Conservation (phyloP, 768 basidiomycete species). For the Boletus pseudo-olivaceus region DNA sequence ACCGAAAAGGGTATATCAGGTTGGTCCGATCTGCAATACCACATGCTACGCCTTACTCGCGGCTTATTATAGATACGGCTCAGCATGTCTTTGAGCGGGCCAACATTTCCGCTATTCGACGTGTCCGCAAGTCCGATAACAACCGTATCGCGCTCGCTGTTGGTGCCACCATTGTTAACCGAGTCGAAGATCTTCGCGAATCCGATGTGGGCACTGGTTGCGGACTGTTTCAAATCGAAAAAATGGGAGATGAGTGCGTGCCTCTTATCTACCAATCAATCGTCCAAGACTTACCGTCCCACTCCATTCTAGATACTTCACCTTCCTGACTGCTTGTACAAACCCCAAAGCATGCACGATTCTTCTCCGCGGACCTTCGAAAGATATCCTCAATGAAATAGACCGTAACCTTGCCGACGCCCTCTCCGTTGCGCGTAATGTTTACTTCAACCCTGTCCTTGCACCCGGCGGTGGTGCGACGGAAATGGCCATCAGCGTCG, state of each 20-base stretch:
- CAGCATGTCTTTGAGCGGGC: conserved; percentile 87
- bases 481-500: conserved; percentile 96
- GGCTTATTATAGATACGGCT: conserved; percentile 64
- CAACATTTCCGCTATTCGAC: conserved; percentile 88
- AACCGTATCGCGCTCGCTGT: conserved; percentile 96
- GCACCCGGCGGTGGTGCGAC: conserved; percentile 96
- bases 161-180: conserved; percentile 95
- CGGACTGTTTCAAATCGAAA: conserved; percentile 95
- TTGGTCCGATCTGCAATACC: conserved; percentile 32
- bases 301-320: conserved; percentile 72
- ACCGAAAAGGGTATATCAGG: conserved; percentile 98
- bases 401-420: conserved; percentile 97
- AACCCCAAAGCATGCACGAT: conserved; percentile 97
- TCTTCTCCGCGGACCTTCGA: conserved; percentile 94
- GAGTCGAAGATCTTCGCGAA: conserved; percentile 91
- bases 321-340: conserved; percentile 90
- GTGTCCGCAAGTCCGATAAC: conserved; percentile 99
- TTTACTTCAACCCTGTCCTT: conserved; percentile 92
- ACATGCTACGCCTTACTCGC: not conserved
- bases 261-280: not conserved
- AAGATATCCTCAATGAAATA: conserved; percentile 97
- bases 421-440: conserved; percentile 96
- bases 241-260: conserved; percentile 88
- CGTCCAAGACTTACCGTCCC: not conserved
- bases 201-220: conserved; percentile 89